These are phyloP conservation scores for Boletus reticuloceps DNA, from an alignment of 768 basidiomycete species.

Conservation along the genomic window DNA sequence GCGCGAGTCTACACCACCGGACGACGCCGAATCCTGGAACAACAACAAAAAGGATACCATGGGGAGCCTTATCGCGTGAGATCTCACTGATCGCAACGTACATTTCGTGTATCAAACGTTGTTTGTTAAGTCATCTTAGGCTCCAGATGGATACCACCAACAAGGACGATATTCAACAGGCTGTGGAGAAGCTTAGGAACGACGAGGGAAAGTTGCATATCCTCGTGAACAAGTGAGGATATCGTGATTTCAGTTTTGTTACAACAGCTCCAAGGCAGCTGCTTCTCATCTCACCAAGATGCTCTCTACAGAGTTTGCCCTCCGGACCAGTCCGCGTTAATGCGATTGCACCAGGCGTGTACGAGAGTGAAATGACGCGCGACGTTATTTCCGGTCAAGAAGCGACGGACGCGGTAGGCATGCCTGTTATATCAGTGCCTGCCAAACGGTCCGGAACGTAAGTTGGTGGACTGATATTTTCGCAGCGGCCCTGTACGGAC, in stretches of 20 bases:
- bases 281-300: slow-evolving; percentile 74
- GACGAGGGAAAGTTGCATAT: slow-evolving; percentile 71
- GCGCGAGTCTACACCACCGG: slow-evolving; percentile 82
- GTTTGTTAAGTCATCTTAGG: slow-evolving; percentile 33
- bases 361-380: slow-evolving; percentile 73
- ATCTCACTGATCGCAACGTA: background rate
- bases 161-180: slow-evolving; percentile 61
- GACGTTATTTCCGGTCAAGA: slow-evolving; percentile 44
- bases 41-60: slow-evolving; percentile 32
- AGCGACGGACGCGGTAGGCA: slow-evolving; percentile 52
- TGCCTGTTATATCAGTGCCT: slow-evolving; percentile 61
- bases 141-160: slow-evolving; percentile 70
- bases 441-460: slow-evolving; percentile 63
- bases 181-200: slow-evolving; percentile 37
- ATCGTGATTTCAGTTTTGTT: slow-evolving; percentile 55
- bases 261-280: slow-evolving; percentile 80
- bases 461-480: slow-evolving; percentile 30
- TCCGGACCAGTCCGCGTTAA: slow-evolving; percentile 73
- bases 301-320: slow-evolving; percentile 71
- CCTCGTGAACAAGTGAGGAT: slow-evolving; percentile 74
- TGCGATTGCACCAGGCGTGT: slow-evolving; percentile 74
- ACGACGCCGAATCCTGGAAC: slow-evolving; percentile 55
- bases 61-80: slow-evolving; percentile 62
- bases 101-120: background rate
- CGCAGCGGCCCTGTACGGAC: background rate